phyloP scores from a whole-genome alignment of 208 protist genomes.

The Trypanosoma scelopori region DNA sequence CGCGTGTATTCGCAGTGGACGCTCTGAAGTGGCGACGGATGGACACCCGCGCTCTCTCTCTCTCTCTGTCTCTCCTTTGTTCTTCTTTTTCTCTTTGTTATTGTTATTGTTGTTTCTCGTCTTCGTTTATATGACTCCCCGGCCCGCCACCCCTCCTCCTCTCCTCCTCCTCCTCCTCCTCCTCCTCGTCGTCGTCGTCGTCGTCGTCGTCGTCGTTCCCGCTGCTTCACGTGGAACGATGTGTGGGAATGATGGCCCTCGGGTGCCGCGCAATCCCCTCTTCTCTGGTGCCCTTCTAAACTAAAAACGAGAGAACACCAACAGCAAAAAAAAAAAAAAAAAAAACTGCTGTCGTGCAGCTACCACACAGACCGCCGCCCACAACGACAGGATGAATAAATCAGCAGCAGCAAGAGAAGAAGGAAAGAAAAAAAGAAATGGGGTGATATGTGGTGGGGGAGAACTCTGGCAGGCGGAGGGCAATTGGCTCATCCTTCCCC shows the following conservation, averaged over 20 bases:
- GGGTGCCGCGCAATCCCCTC: not conserved
- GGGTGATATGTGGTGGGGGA: no score
- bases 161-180: conserved; percentile 1
- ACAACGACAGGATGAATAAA: not conserved
- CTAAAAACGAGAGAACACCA: no score
- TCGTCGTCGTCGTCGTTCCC: not conserved
- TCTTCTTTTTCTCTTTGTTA: not conserved
- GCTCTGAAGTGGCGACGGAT: no score
- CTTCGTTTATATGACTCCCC: no score
- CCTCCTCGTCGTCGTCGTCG: not conserved
- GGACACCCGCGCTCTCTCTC: conserved; percentile 8
- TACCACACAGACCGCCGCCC: not conserved
- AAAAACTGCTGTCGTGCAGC: not conserved
- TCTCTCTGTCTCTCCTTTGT: not conserved
- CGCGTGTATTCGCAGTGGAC: no score
- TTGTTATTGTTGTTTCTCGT: not conserved
- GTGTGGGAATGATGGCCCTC: no score
- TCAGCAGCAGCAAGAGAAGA: conserved; percentile 19
- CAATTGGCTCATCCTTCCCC: no score
- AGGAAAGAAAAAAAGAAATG: conserved; percentile 4
- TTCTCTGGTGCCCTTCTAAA: not conserved
- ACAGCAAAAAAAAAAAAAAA: no score
- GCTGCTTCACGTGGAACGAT: not conserved
- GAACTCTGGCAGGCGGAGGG: no score
- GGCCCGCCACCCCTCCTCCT: no score